Percentiles rank a stretch among this genome's conserved stretches.
phyloP scores from a whole-genome alignment of 2,329 filamentous ascomycete genomes.

The Cytospora schulzeri region DNA sequence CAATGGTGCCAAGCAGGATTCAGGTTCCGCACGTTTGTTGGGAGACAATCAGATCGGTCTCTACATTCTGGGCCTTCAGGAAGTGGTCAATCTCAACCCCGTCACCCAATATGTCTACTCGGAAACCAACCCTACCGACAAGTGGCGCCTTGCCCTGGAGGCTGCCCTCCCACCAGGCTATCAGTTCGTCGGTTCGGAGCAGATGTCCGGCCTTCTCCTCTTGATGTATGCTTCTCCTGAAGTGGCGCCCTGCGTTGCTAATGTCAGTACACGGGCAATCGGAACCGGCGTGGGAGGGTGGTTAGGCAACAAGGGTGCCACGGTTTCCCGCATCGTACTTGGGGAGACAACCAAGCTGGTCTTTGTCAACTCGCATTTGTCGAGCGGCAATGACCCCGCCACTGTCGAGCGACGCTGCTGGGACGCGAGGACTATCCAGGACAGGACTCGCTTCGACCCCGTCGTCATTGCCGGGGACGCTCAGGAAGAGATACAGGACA shows the following conservation, averaged over 20 bases:
- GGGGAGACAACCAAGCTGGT: slow-evolving; percentile 88
- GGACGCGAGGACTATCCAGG: slow-evolving; percentile 80
- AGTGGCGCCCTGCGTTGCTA: slow-evolving; percentile 73
- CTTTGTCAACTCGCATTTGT: slow-evolving; percentile 89
- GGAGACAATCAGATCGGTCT: slow-evolving; percentile 75
- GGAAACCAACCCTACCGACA: slow-evolving; percentile 70
- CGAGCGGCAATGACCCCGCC: slow-evolving; percentile 78
- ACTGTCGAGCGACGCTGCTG: slow-evolving; percentile 84
- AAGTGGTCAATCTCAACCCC: slow-evolving; percentile 84
- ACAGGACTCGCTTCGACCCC: slow-evolving; percentile 76
- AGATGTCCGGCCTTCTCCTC: slow-evolving; percentile 82
- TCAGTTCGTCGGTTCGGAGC: slow-evolving; percentile 74
- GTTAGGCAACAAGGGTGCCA: slow-evolving; percentile 93
- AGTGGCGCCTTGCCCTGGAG: slow-evolving; percentile 79
- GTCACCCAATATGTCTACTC: slow-evolving; percentile 77
- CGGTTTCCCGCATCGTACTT: slow-evolving; percentile 77
- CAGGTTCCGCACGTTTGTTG: slow-evolving; percentile 47
- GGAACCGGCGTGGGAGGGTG: slow-evolving; percentile 91
- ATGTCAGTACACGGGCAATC: slow-evolving; percentile 79
- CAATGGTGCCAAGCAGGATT: slow-evolving; percentile 34
- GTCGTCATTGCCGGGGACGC: slow-evolving; percentile 64
- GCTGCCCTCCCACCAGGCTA: slow-evolving; percentile 78
- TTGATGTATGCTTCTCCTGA: slow-evolving; percentile 83
- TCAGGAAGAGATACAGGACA: slow-evolving; percentile 64
- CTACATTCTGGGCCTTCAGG: slow-evolving; percentile 88